Evolutionary conservation across 176 grass and related monocot genomes (phyloP), one percentile per base, ranked within the genome.

Genomic region (Thinopyrum elongatum): DNA sequence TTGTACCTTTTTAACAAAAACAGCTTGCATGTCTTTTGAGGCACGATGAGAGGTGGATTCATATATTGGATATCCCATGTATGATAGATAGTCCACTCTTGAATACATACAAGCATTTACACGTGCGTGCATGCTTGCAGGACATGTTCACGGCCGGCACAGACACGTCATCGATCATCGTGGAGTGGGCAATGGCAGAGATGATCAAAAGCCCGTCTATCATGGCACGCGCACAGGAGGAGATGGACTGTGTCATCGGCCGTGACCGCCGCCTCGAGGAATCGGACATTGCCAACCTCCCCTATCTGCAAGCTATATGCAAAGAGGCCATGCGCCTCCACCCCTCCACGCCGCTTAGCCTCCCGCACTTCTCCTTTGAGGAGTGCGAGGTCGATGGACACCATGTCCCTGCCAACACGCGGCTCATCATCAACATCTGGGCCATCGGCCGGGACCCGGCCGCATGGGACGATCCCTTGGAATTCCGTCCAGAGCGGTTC

Each of bases 121-220:
- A n/a, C 1, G 42, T 30, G 59, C 44, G 13, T 60, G 74, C 2
- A 0, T 67, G 1, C 19, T 1, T 61, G 74, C 80, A 94, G 94
- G 94, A 97, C 80, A 89, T 97, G 84, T 97, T 97, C 94, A 97
- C 94, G 8, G 94, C 94, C 0, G 94, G 94, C 39, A 97, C 94
- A 1, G 94, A 97, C 92, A 97, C 94, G 25, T 97, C 94, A 8
- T 90, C 94, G 4, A 91, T 97, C 80, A 94, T 97, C 84, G 85
- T 92, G 46, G 94, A 97, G 86, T 97, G 94, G 94, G 90, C 94
- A 66, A 22, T 97, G 65, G 80, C 90, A 4, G 94, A 97, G 82
- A 77, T 97, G 88, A 80, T 97, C 4, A 77, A 77, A 80, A 94
- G 87, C 82, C 92, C 92, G 16, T 31, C 63, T 2, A 83, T 89